Evolutionary conservation across 148 eudicot species (phyloP).

Genomic region (Cornus kousa): DNA sequence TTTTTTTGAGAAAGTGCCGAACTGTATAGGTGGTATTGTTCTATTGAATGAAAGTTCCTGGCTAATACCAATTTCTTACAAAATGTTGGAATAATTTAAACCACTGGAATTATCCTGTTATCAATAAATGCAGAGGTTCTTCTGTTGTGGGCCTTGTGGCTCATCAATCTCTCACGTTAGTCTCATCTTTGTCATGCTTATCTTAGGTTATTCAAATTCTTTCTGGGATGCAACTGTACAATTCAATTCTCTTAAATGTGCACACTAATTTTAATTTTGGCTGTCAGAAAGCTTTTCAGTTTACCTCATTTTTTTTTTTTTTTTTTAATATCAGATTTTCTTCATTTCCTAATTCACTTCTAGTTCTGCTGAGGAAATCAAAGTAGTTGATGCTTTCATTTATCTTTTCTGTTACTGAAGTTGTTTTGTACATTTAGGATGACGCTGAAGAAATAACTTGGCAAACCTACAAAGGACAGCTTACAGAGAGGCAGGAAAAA

Average conservation of each 20-base stretch:
- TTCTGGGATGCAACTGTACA: not conserved
- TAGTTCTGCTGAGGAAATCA: not conserved
- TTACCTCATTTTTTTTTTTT: not conserved
- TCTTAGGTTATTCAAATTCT: not conserved
- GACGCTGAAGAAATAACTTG: slow-evolving; percentile 90
- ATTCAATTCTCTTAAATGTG: not conserved
- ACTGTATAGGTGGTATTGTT: too few relatives aligned
- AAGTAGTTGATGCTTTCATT: not conserved
- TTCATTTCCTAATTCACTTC: slow-evolving; percentile 5
- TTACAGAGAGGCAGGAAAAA: slow-evolving; percentile 98
- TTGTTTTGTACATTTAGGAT: slow-evolving; percentile 44
- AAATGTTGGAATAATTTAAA: not conserved
- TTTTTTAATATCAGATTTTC: not conserved
- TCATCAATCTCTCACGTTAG: not conserved
- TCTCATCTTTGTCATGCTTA: not conserved
- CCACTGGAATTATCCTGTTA: not conserved
- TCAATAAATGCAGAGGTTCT: too few relatives aligned
- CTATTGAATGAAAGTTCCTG: not conserved
- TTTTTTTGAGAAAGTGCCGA: not conserved
- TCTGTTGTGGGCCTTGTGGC: too few relatives aligned
- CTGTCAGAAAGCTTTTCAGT: not conserved
- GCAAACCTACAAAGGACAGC: slow-evolving; percentile 96
- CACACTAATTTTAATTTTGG: not conserved
- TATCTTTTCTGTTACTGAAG: slow-evolving; percentile 2
- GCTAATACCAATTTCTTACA: not conserved